Conservation (phyloP, 441 rosid genomes). For the Bocquillonia castaneifolia region DNA sequence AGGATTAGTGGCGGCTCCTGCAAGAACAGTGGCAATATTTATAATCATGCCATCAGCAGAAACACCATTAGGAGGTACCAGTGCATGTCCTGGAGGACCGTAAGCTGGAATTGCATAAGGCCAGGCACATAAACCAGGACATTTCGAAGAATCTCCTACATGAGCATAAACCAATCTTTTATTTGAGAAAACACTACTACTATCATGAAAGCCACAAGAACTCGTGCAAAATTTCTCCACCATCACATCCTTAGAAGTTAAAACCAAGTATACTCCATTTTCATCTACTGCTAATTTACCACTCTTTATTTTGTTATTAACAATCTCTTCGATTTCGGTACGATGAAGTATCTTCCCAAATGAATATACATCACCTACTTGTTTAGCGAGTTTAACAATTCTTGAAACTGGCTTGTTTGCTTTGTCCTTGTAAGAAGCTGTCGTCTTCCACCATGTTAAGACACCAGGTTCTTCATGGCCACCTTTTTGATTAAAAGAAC, state of each 20-base stretch:
- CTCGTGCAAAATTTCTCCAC: slow-evolving; percentile 34
- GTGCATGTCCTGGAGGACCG: slow-evolving; percentile 33
- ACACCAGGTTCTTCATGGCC: slow-evolving; percentile 12
- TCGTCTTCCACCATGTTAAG: slow-evolving; percentile 36
- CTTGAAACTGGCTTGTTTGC: slow-evolving; percentile 20
- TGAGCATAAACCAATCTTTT: slow-evolving; percentile 24
- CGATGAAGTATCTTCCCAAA: slow-evolving; percentile 27
- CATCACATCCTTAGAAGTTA: slow-evolving; percentile 31
- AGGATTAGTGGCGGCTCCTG: slow-evolving; percentile 40
- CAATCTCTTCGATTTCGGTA: background rate
- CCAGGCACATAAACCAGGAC: slow-evolving; percentile 43
- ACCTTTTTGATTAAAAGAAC: slow-evolving; percentile 18
- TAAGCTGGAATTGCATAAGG: slow-evolving; percentile 32
- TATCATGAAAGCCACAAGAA: slow-evolving; percentile 36
- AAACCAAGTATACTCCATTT: slow-evolving; percentile 24
- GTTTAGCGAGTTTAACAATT: slow-evolving; percentile 26
- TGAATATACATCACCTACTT: slow-evolving; percentile 28
- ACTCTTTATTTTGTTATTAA: slow-evolving; percentile 7
- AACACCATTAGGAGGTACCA: slow-evolving; percentile 33
- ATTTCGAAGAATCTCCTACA: slow-evolving; percentile 34
- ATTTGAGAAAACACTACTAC: background rate
- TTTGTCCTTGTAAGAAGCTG: slow-evolving; percentile 29
- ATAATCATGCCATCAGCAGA: slow-evolving; percentile 36
- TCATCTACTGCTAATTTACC: slow-evolving; percentile 10
- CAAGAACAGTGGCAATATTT: slow-evolving; percentile 38